Evolutionary conservation across 345 rosid genomes (phyloP), one percentile per base, ranked within the genome.

Genomic region (Linum lewisii): DNA sequence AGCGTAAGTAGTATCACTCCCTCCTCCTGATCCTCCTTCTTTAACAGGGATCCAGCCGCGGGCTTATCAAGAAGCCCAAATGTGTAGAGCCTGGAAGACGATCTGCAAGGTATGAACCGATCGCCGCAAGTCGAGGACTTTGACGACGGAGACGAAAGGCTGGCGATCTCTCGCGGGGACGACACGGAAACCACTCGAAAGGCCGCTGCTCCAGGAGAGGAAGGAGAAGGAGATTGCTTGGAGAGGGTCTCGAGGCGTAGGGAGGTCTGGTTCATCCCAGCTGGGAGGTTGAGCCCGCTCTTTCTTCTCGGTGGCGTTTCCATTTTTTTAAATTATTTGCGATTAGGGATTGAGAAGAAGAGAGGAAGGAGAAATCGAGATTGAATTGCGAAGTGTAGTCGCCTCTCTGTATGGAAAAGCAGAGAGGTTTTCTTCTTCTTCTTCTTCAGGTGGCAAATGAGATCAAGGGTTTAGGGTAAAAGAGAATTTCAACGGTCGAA

Each of bases 61-160:
- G 23, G 23, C 69, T 80, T 89, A 9, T 93, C 99, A 6, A 69
- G 68, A 1, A 93, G 82, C 75, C 93, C 97, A 56, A 86, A 93
- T 18, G 95, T 78, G 75, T 89, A 87, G 25, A 93, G 81, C 63
- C 99, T 78, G 1, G 99, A 93, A 1, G 97, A 81, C 21, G 99
- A 93, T 87, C 97, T 80, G 72, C 99, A 89, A 0, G 97, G 99
- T 56, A 89, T 93, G 78, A 93, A 93, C 73, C 97, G 71, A 59
- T 93, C 99, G 63, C 99, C 85, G 65, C 95, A 86, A 34, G 79
- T 67, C 0, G 96, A 72, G 20, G 79, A 58, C 44, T 87, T 87
- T 5, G 34, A 29, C 0, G 96, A 85, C 0, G 95, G 99, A 0
- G 97, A 93, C 9, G 90, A 81, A 2, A 87, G 58, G 67, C 79